phyloP scores from a whole-genome alignment of 2,329 filamentous ascomycete species.

The Talaromyces islandicus region DNA sequence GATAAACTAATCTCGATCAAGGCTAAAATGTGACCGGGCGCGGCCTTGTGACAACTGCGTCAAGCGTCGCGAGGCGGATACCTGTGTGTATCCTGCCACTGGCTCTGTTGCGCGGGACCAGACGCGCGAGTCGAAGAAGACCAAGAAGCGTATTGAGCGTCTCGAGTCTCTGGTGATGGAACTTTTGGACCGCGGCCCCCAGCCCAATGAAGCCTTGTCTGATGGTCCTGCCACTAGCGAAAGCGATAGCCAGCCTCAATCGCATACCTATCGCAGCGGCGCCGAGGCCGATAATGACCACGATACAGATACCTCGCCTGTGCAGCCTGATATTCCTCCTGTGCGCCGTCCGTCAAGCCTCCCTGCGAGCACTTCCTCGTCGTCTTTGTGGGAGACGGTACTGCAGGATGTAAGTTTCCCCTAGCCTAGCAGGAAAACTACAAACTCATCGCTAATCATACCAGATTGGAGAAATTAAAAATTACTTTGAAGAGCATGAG shows the following conservation, averaged over 20 bases:
- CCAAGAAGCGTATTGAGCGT: conserved; percentile 11
- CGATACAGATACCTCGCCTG: background rate
- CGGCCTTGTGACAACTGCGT: conserved; percentile 11
- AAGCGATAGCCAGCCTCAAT: conserved; percentile 1
- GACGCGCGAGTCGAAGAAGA: conserved; percentile 11
- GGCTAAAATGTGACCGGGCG: conserved; percentile 11
- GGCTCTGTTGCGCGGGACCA: conserved; percentile 7
- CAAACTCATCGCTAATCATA: background rate
- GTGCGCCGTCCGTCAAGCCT: conserved; percentile 1
- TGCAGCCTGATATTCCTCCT: conserved; percentile 1
- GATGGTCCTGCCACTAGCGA: conserved; percentile 6
- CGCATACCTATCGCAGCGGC: background rate
- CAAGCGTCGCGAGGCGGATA: conserved; percentile 10
- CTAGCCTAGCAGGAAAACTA: background rate
- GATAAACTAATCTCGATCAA: background rate
- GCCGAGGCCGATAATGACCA: background rate
- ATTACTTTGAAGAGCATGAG: conserved; percentile 11
- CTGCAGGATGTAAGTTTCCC: conserved; percentile 9
- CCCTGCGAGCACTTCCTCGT: conserved; percentile 8
- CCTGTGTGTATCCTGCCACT: conserved; percentile 9
- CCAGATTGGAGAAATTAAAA: conserved; percentile 10
- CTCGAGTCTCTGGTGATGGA: conserved; percentile 11
- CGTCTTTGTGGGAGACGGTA: conserved; percentile 10
- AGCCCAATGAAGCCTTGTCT: background rate
- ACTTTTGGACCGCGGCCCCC: conserved; percentile 3